These are phyloP conservation scores for Balamuthia mandrillaris DNA, from an alignment of 208 protist species.

Conservation along the genomic window DNA sequence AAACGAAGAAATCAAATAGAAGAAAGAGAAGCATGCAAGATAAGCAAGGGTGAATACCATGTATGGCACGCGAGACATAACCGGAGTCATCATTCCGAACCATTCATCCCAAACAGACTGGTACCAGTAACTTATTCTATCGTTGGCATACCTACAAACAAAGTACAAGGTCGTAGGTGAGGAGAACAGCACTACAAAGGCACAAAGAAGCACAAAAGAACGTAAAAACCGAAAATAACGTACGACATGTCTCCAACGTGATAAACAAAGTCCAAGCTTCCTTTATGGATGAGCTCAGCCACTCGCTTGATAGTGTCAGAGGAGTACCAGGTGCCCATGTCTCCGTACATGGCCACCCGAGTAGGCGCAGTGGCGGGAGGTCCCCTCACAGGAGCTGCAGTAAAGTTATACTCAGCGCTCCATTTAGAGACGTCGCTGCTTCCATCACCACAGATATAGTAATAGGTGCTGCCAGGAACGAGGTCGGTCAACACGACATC, in stretches of 20 bases:
- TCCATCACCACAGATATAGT: too few relatives aligned
- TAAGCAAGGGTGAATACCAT: conserved; percentile 1
- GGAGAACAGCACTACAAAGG: neutral
- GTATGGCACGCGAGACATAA: neutral
- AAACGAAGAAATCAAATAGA: neutral
- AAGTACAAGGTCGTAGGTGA: neutral
- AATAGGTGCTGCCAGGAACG: neutral
- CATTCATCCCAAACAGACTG: conserved; percentile 17
- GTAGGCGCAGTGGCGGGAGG: neutral
- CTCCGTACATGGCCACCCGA: neutral
- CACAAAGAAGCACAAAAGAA: neutral
- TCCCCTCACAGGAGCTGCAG: neutral
- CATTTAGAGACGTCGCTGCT: too few relatives aligned
- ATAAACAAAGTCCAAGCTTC: neutral
- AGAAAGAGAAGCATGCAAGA: neutral
- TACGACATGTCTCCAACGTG: conserved; percentile 37
- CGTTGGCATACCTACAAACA: conserved; percentile 6
- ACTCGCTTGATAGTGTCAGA: neutral
- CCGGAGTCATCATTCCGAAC: neutral
- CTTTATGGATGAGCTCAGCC: neutral
- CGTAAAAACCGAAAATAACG: neutral
- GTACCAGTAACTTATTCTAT: neutral
- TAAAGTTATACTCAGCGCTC: neutral
- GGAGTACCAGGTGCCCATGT: neutral
- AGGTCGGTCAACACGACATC: neutral